A percentile compares a stretch with the other conserved stretches of the same genome.
Evolutionary conservation across 805 yeast species (phyloP).

Genomic region (Zygoascus ofunaensis): DNA sequence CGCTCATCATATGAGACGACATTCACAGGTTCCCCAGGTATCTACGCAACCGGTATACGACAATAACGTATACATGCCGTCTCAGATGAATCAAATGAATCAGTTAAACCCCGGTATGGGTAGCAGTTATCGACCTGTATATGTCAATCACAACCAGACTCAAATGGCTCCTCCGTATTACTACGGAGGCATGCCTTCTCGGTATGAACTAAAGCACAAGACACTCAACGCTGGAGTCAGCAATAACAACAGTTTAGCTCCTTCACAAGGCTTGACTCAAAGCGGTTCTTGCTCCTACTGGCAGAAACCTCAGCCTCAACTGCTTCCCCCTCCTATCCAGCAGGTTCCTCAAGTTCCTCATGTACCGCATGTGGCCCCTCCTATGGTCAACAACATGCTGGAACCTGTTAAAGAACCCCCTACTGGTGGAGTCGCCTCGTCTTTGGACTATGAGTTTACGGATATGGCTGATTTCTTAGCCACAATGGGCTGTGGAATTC

Average conservation of each 20-base stretch:
- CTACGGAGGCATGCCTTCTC: background rate
- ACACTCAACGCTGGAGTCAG: conserved; percentile 7
- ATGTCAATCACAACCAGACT: background rate
- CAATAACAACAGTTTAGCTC: conserved; percentile 13
- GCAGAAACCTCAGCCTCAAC: conserved; percentile 6
- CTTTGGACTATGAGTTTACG: conserved; percentile 69
- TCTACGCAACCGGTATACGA: background rate
- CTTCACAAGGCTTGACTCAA: conserved; percentile 14
- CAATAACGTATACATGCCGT: background rate
- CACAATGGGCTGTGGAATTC: conserved; percentile 56
- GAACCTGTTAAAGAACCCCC: conserved; percentile 7
- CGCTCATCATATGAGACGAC: background rate
- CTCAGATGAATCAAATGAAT: too few species aligned
- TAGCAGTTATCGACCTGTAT: background rate
- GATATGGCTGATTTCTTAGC: conserved; percentile 74
- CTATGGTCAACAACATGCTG: background rate
- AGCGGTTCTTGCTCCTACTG: conserved; percentile 1
- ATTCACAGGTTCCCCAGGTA: background rate
- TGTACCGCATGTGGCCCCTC: conserved; percentile 1
- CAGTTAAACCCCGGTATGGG: too few species aligned
- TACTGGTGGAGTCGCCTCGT: conserved; percentile 69
- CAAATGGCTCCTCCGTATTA: background rate
- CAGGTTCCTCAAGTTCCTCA: conserved; percentile 4
- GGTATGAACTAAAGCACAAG: background rate
- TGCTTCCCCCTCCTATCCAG: conserved; percentile 4